These are phyloP conservation scores for Ottelia alismoides DNA, from an alignment of 106 monocot species.

Conservation along the genomic window DNA sequence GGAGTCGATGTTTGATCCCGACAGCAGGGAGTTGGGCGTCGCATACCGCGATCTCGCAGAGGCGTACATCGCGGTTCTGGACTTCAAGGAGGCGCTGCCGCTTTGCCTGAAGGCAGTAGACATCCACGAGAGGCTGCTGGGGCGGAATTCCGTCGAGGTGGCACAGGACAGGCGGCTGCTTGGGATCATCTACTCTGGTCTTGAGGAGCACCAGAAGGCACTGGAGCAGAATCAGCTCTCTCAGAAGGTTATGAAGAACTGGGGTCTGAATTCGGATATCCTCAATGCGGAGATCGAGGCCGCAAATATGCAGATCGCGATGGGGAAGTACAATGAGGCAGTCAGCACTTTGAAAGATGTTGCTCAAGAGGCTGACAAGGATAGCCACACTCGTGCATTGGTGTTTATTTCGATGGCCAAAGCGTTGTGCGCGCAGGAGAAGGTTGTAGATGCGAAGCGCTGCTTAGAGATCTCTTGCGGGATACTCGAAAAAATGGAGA, in stretches of 20 bases:
- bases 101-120: constrained; percentile 44
- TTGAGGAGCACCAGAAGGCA: too few species aligned
- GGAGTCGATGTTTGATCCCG: too few species aligned
- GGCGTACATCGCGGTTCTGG: constrained; percentile 35
- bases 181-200: constrained; percentile 36
- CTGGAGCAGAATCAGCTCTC: too few species aligned
- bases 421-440: constrained; percentile 34
- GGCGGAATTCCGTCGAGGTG: constrained; percentile 42
- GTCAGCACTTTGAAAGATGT: constrained; percentile 26
- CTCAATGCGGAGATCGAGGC: constrained; percentile 37
- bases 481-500: constrained; percentile 38
- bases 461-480: constrained; percentile 57
- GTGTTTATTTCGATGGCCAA: constrained; percentile 61
- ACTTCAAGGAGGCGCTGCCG: constrained; percentile 45
- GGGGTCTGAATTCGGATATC: constrained; percentile 30
- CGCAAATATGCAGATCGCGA: constrained; percentile 39
- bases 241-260: constrained; percentile 23
- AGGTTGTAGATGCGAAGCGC: constrained; percentile 46
- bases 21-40: too few species aligned
- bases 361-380: constrained; percentile 30
- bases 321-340: constrained; percentile 55
- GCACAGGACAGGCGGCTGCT: constrained; percentile 38
- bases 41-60: constrained; percentile 56
- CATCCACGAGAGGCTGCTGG: constrained; percentile 24
- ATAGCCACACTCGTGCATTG: constrained; percentile 38